A percentile compares a stretch with the other conserved stretches of the same genome.
These are phyloP conservation scores for Cutaneotrichosporon dermatis DNA, from an alignment of 1,284 basidiomycete species.

Conservation along the genomic window DNA sequence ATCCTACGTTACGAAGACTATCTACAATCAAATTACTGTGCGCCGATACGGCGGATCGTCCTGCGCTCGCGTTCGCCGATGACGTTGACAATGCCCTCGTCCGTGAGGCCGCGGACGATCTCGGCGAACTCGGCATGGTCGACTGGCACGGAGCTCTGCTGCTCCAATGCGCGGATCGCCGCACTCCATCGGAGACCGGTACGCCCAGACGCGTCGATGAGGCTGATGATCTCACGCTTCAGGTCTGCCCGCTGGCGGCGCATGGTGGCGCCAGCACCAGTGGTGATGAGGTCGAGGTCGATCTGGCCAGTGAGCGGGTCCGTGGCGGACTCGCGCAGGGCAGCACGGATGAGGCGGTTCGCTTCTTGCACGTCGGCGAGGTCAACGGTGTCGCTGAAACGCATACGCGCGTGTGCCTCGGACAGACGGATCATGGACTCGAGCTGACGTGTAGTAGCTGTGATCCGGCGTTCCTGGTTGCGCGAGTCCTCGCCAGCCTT, in stretches of 20 bases:
- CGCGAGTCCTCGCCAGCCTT: conserved; percentile 86
- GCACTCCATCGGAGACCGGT: conserved; percentile 75
- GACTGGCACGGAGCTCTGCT: conserved; percentile 73
- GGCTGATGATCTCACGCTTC: conserved; percentile 63
- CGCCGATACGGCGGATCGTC: conserved; percentile 57
- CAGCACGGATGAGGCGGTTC: conserved; percentile 86
- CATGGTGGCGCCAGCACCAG: conserved; percentile 81
- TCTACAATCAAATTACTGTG: not conserved
- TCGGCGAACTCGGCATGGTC: conserved; percentile 74
- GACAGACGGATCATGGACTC: conserved; percentile 97
- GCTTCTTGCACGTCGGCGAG: conserved; percentile 86
- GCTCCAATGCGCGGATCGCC: conserved; percentile 64
- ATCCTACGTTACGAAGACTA: no score
- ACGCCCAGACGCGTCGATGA: conserved; percentile 62
- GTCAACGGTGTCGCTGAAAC: conserved; percentile 79
- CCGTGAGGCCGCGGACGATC: conserved; percentile 70
- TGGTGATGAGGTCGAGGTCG: conserved; percentile 93
- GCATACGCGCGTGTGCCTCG: conserved; percentile 95
- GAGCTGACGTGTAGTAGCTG: conserved; percentile 93
- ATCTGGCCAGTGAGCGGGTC: conserved; percentile 87
- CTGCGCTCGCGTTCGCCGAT: conserved; percentile 79
- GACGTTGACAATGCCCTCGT: conserved; percentile 74
- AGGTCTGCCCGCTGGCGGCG: conserved; percentile 78
- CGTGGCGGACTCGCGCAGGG: conserved; percentile 87
- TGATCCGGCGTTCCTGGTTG: conserved; percentile 85